These are phyloP conservation scores for Rhizoctonia solani DNA, from an alignment of 1,284 basidiomycete species.

Conservation along the genomic window DNA sequence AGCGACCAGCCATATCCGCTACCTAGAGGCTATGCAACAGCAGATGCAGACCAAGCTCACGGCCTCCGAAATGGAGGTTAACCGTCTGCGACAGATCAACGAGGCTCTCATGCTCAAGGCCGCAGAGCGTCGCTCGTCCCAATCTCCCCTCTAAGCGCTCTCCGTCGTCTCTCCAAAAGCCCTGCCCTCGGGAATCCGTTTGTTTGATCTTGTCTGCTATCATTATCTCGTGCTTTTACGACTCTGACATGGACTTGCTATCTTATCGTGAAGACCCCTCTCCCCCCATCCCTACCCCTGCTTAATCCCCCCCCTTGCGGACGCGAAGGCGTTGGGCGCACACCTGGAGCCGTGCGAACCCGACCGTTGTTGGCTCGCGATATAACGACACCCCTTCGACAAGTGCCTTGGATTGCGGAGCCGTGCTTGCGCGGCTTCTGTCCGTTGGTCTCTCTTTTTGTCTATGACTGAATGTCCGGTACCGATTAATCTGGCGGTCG, in stretches of 20 bases:
- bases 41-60: slow-evolving; percentile 73
- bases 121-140: slow-evolving; percentile 58
- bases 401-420: slow-evolving; percentile 13
- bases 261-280: slow-evolving; percentile 23
- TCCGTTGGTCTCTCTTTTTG: slow-evolving; percentile 28
- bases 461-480: neutral
- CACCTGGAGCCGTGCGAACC: neutral
- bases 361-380: slow-evolving; percentile 3
- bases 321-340: slow-evolving; percentile 5
- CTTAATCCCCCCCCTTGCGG: too few species aligned
- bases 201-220: slow-evolving; percentile 1
- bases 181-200: neutral
- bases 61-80: slow-evolving; percentile 73
- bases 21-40: slow-evolving; percentile 73
- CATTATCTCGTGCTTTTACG: slow-evolving; percentile 23
- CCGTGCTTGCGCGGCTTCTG: slow-evolving; percentile 8
- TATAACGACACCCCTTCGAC: neutral
- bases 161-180: slow-evolving; percentile 22
- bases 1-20: slow-evolving; percentile 79
- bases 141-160: slow-evolving; percentile 14
- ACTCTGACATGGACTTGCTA: slow-evolving; percentile 1
- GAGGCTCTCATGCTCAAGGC: slow-evolving; percentile 83
- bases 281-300: neutral
- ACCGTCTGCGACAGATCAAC: slow-evolving; percentile 75
- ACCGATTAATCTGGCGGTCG: slow-evolving; percentile 11